Conservation (phyloP, 257 asterid genomes). For the Solanum piurae region DNA sequence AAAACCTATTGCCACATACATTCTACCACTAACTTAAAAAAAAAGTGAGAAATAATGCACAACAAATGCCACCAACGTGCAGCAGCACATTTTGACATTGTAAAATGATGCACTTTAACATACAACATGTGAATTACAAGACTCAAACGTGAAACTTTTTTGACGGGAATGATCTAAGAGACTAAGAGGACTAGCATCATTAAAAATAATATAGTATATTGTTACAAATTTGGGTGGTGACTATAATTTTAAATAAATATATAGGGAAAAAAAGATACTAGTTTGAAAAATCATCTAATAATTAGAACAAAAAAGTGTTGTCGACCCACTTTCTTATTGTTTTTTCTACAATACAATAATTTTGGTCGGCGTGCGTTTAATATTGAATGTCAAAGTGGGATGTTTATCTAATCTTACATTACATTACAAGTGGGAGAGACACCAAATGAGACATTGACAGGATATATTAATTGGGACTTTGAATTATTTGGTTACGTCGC, state of each 20-base stretch:
- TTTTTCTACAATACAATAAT: neutral
- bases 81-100: neutral
- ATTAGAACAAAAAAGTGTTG: neutral
- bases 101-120: neutral
- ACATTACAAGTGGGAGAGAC: neutral
- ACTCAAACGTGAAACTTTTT: neutral
- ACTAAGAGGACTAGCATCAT: neutral
- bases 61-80: neutral
- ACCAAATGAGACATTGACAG: neutral
- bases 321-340: no score
- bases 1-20: no score
- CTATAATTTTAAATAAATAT: neutral
- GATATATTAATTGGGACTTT: neutral
- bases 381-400: neutral
- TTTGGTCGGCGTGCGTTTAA: neutral
- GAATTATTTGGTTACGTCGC: neutral
- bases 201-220: neutral
- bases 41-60: neutral
- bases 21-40: neutral
- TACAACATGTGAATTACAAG: neutral
- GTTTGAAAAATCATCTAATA: neutral
- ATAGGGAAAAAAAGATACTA: no score
- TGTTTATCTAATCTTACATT: neutral
- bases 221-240: neutral
- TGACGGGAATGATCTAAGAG: neutral